Evolutionary conservation across 331 rosid species (phyloP), one percentile per base, ranked within the genome.

Genomic region (Quercus phellos): DNA sequence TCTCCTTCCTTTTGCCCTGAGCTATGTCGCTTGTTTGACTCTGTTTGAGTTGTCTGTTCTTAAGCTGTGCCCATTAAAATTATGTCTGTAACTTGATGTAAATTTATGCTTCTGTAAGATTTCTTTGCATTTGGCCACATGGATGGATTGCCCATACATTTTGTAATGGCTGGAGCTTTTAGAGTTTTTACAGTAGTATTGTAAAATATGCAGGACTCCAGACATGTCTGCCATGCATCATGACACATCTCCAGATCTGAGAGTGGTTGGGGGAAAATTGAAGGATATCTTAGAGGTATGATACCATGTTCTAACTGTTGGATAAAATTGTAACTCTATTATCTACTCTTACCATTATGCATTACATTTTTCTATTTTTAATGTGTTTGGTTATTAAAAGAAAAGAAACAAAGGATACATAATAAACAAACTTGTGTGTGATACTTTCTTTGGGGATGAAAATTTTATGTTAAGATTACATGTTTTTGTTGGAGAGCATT

Each of bases 211-310:
- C 83, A 95, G 99, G 93, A 95, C 99, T 61, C 94, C 94, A 16
- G 91, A 84, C 86, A 90, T 91, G 94, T 91, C 96, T 70, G 89
- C 91, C 6, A 91, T 95, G 86, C 99, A 95, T 85, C 93, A 90
- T 3, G 99, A 95, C 77, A 72, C 90, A 0, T 91, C 98, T 68
- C 69, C 97, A 4, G 97, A 95, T 85, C 91, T 93, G 74, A 90
- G 73, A 79, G 89, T 89, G 67, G 97, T 93, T 64, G 96, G 87
- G 67, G 84, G 78, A 78, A 90, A 89, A 82, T 88, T 95, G 77
- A 91, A 83, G 85, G 92, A 93, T 78, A 21, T 91, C 80, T 85
- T 93, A 8, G 97, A 89, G 99, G 99, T 95, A 74, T 27, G 2
- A 42, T 56, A 12, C 55, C 29, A 46, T 50, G 9, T 50, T 55